Percentiles rank a stretch among this genome's conserved stretches.
Evolutionary conservation across 208 protist genomes (phyloP).

Genomic region (Lotmaria passim): DNA sequence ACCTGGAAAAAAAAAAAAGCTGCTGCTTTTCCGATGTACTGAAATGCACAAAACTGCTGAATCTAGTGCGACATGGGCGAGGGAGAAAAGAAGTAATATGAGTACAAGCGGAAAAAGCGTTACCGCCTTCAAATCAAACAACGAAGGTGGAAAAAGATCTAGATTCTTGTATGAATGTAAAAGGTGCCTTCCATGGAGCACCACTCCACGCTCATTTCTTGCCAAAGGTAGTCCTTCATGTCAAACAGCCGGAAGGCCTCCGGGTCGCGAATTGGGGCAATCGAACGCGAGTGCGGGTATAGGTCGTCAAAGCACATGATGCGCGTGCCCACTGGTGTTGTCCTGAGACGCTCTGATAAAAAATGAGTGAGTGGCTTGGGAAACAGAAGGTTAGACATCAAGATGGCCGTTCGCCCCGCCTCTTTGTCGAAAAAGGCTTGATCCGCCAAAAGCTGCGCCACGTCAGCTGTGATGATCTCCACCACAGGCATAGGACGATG

Average conservation of each 20-base stretch:
- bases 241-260: constrained; percentile 78
- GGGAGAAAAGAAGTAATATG: constrained; percentile 5
- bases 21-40: neutral
- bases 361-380: constrained; percentile 76
- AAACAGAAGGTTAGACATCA: constrained; percentile 83
- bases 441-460: constrained; percentile 52
- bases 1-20: neutral
- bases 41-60: neutral
- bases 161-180: constrained; percentile 60
- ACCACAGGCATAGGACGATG: constrained; percentile 57
- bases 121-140: constrained; percentile 11
- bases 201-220: constrained; percentile 78
- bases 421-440: constrained; percentile 47
- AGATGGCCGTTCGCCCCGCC: constrained; percentile 55
- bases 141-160: no score
- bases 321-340: constrained; percentile 51
- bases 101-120: constrained; percentile 13
- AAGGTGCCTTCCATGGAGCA: constrained; percentile 62
- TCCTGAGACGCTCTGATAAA: constrained; percentile 71
- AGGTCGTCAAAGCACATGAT: constrained; percentile 85
- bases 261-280: constrained; percentile 67
- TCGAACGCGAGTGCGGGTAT: constrained; percentile 70
- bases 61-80: neutral
- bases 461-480: constrained; percentile 72
- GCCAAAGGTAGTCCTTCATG: constrained; percentile 84